Evolutionary conservation across 352 stramenopile species (phyloP).

Genomic region (Phytophthora foliorum): DNA sequence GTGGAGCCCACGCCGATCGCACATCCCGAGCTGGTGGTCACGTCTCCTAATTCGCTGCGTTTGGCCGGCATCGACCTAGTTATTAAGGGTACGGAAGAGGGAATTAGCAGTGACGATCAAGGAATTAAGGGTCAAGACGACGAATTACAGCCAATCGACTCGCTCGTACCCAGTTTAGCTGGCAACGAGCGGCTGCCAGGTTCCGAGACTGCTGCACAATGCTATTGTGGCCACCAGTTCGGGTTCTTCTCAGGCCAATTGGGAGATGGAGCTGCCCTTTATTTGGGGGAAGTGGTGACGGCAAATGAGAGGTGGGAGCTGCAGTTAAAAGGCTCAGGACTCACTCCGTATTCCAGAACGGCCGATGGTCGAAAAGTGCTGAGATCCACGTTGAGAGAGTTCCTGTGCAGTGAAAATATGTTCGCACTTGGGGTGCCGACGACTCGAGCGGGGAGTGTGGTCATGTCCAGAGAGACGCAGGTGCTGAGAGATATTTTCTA

Average conservation of each 20-base stretch:
- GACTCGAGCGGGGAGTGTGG: slow-evolving; percentile 90
- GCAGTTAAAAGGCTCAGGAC: slow-evolving; percentile 97
- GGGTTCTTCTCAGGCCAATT: slow-evolving; percentile 93
- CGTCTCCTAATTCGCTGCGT: slow-evolving; percentile 56
- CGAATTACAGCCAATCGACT: slow-evolving; percentile 48
- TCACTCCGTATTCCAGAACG: slow-evolving; percentile 95
- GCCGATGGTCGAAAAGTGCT: slow-evolving; percentile 95
- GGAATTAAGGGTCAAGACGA: slow-evolving; percentile 14
- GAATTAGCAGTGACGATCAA: neutral
- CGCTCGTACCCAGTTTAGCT: slow-evolving; percentile 65
- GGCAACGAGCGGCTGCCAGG: slow-evolving; percentile 82
- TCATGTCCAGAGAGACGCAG: slow-evolving; percentile 73
- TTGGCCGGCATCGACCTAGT: slow-evolving; percentile 68
- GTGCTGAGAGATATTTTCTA: slow-evolving; percentile 92
- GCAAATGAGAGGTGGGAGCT: slow-evolving; percentile 89
- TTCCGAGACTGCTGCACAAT: slow-evolving; percentile 86
- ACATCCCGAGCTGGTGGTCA: slow-evolving; percentile 67
- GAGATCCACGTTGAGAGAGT: slow-evolving; percentile 97
- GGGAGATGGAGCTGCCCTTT: slow-evolving; percentile 91
- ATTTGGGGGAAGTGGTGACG: slow-evolving; percentile 86
- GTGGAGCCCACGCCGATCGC: slow-evolving; percentile 68
- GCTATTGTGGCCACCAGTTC: slow-evolving; percentile 94
- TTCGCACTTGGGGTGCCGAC: slow-evolving; percentile 94
- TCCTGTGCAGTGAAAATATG: slow-evolving; percentile 97
- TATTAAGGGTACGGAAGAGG: neutral